Base-by-base conservation (phyloP, 345 rosid species). In the Garcia nutans region DNA sequence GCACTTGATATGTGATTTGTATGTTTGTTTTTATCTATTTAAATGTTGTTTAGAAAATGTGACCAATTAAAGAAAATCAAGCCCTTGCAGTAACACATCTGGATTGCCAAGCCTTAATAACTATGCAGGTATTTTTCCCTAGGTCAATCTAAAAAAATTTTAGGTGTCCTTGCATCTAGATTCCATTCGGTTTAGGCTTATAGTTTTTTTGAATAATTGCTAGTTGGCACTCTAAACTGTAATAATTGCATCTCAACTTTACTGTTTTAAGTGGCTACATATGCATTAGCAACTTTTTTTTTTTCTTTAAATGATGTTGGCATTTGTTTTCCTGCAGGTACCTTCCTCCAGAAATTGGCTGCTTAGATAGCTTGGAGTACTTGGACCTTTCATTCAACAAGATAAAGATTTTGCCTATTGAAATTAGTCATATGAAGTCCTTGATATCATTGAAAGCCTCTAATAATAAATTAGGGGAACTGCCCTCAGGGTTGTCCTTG, bases 351-450 rank as follows among this genome's bases (percentile, higher is more conserved):
- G 98, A 96, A 89, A 96, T 96, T 80, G 95, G 97, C 60, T 93
- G 93, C 90, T 85, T 96, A 42, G 82, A 73, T 72, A 88, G 86
- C 55, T 83, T 96, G 84, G 94, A 93, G 89, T 86, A 80, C 77
- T 82, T 96, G 82, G 98, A 96, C 77, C 94, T 96, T 68, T 96
- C 99, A 70, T 96, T 90, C 82, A 96, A 96, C 84, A 96, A 93
- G 84, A 81, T 96, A 82, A 96, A 92, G 88, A 79, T 45, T 79
- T 85, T 96, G 74, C 99, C 99, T 19, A 63, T 74, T 58, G 98
- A 96, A 88, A 87, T 96, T 56, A 79, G 86, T 77, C 85, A 74
- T 84, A 84, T 96, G 78, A 89, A 78, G 73, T 85, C 87, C 50
- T 89, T 96, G 85, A 85, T 85, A 68, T 86, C 87, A 50, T 77